Evolutionary conservation across 768 basidiomycete species (phyloP).

Genomic region (Leccinum obscurum): DNA sequence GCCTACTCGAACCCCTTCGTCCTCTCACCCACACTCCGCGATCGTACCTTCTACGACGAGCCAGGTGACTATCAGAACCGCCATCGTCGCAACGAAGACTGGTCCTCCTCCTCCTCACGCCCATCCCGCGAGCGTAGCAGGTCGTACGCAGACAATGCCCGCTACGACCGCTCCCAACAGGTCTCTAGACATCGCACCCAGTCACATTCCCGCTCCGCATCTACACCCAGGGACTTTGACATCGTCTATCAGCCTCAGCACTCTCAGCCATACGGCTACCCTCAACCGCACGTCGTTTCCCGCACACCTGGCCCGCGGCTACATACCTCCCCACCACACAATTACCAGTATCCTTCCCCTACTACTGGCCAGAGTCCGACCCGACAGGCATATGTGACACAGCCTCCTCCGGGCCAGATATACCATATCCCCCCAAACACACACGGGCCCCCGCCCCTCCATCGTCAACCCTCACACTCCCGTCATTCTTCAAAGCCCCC

Average conservation of each 20-base stretch:
- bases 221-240: conserved; percentile 18
- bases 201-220: conserved; percentile 26
- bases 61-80: conserved; percentile 2
- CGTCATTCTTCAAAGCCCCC: conserved; percentile 25
- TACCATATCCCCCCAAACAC: conserved; percentile 17
- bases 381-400: conserved; percentile 19
- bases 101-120: conserved; percentile 22
- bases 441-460: conserved; percentile 14
- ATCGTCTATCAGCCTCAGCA: conserved; percentile 16
- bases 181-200: conserved; percentile 24
- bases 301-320: conserved; percentile 19
- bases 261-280: conserved; percentile 15
- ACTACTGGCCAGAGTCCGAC: conserved; percentile 12
- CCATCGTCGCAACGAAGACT: conserved; percentile 13
- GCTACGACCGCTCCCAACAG: conserved; percentile 19
- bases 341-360: conserved; percentile 21
- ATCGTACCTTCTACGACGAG: neutral
- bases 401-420: conserved; percentile 32
- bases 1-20: too few relatives aligned
- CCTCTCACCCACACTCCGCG: too few relatives aligned
- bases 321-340: conserved; percentile 20
- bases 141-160: conserved; percentile 25
- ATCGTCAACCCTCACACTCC: conserved; percentile 20
- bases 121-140: conserved; percentile 25
- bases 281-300: conserved; percentile 14